These are phyloP conservation scores for Nematodospora valgi DNA, from an alignment of 805 yeast genomes.

Conservation along the genomic window DNA sequence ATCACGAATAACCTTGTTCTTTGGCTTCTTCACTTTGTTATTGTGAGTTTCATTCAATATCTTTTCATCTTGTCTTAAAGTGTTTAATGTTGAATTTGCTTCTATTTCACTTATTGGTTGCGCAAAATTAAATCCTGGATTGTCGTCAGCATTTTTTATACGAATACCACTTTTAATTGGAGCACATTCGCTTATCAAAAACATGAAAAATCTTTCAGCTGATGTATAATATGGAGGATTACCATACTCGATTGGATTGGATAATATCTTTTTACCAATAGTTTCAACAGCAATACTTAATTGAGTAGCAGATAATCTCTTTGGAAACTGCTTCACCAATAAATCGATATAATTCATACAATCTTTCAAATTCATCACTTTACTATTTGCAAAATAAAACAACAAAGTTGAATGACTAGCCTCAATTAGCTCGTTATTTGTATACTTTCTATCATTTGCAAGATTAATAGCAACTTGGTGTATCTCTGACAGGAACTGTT, in stretches of 20 bases:
- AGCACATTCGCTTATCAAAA: conserved; percentile 40
- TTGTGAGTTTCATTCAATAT: conserved; percentile 19
- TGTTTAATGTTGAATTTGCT: conserved; percentile 33
- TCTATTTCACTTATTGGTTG: conserved; percentile 36
- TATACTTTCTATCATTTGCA: conserved; percentile 21
- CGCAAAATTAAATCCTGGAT: conserved; percentile 26
- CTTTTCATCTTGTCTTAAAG: conserved; percentile 19
- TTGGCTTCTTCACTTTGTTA: conserved; percentile 32
- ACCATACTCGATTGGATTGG: conserved; percentile 16
- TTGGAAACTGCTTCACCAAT: conserved; percentile 55
- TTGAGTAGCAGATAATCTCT: conserved; percentile 49
- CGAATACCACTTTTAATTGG: conserved; percentile 27
- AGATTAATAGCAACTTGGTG: conserved; percentile 31
- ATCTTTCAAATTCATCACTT: conserved; percentile 15
- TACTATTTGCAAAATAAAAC: conserved; percentile 30
- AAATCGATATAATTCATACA: conserved; percentile 42
- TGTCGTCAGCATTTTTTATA: background rate
- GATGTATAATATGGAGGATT: conserved; percentile 10
- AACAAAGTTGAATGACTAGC: conserved; percentile 60
- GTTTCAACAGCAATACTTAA: conserved; percentile 55
- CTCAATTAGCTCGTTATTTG: conserved; percentile 43
- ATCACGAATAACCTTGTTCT: conserved; percentile 15
- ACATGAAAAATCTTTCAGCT: conserved; percentile 38
- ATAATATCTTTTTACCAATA: conserved; percentile 41
- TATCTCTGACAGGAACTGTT: conserved; percentile 20